Conservation (phyloP, 768 basidiomycete genomes). For the Gymnopilus junonius region DNA sequence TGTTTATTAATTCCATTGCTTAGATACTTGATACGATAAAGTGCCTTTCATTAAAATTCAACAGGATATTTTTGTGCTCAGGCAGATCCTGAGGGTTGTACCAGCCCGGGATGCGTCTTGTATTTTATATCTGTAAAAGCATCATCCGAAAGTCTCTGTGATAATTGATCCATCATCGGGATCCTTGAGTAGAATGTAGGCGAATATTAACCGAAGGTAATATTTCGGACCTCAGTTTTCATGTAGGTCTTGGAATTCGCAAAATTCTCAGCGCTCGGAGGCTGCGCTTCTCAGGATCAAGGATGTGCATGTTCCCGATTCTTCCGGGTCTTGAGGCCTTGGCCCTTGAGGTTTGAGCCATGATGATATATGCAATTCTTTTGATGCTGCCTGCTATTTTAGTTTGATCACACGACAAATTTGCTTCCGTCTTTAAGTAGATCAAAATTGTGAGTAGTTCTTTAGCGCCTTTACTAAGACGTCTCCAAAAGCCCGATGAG, state of each 20-base stretch:
- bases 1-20: not conserved
- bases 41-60: too few relatives aligned
- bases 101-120: too few relatives aligned
- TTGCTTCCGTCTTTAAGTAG: not conserved
- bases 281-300: not conserved
- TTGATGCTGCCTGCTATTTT: slow-evolving; percentile 1
- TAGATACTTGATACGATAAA: too few relatives aligned
- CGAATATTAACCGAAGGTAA: not conserved
- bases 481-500: not conserved
- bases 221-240: not conserved
- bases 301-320: not conserved
- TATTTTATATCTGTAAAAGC: not conserved
- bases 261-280: not conserved
- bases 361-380: too few relatives aligned
- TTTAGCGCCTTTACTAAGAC: not conserved
- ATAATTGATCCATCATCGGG: not conserved
- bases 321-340: not conserved
- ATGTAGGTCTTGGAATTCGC: not conserved
- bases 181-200: too few relatives aligned
- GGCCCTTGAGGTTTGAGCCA: not conserved
- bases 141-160: too few relatives aligned
- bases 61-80: too few relatives aligned
- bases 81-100: too few relatives aligned
- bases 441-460: not conserved
- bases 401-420: slow-evolving; percentile 5